Evolutionary conservation across 2,329 filamentous ascomycete genomes (phyloP).

Genomic region (Colletotrichum sp.): DNA sequence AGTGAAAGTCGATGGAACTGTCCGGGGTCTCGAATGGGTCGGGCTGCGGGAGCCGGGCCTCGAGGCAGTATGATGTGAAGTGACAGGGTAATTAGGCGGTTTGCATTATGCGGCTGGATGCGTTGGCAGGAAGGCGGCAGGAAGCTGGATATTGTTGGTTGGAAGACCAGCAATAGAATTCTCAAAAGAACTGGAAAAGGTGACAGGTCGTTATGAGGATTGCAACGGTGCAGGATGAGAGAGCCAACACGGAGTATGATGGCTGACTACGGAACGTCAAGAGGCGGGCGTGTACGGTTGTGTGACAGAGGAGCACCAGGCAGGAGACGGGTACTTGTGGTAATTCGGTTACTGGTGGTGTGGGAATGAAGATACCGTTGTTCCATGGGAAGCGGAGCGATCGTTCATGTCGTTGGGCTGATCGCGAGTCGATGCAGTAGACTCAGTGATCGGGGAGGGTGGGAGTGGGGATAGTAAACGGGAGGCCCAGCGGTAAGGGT

Average conservation of each 20-base stretch:
- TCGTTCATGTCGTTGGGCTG: constrained; percentile 14
- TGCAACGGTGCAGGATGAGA: neutral
- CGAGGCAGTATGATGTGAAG: neutral
- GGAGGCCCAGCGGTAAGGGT: neutral
- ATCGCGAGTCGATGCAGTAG: constrained; percentile 13
- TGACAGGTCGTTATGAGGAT: constrained; percentile 3
- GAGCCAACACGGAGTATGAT: neutral
- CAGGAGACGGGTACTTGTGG: neutral
- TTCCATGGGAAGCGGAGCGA: constrained; percentile 4
- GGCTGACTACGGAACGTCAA: neutral
- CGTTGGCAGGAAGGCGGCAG: neutral
- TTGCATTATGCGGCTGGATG: constrained; percentile 7
- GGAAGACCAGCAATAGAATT: neutral
- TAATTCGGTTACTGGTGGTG: neutral
- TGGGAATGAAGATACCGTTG: constrained; percentile 4
- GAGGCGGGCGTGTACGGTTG: accelerated
- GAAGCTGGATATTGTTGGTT: neutral
- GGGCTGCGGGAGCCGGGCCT: neutral
- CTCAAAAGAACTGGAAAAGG: neutral
- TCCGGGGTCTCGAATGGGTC: neutral
- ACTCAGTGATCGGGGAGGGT: constrained; percentile 14
- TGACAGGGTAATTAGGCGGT: constrained; percentile 1
- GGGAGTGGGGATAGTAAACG: constrained; percentile 2
- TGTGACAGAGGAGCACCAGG: neutral
- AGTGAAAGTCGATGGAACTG: neutral